A percentile compares a stretch with the other conserved stretches of the same genome.
Evolutionary conservation across 768 basidiomycete species (phyloP).

Genomic region (Tylopilus rubrobrunneus): DNA sequence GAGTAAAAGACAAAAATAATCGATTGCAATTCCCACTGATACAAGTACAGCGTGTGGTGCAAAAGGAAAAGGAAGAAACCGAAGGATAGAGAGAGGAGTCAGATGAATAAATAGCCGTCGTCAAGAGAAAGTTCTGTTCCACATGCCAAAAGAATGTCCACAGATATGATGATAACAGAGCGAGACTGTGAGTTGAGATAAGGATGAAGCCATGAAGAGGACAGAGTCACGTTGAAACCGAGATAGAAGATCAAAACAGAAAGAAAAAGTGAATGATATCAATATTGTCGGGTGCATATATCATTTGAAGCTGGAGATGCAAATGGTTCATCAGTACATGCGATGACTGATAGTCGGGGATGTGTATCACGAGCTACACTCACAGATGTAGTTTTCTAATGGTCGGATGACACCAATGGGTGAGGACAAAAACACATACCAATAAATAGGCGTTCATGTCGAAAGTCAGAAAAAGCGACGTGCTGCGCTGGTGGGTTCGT

Average conservation of each 20-base stretch:
- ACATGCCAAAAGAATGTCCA: neutral
- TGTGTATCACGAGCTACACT: conserved; percentile 12
- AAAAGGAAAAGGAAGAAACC: neutral
- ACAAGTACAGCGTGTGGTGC: neutral
- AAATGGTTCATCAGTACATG: conserved; percentile 12
- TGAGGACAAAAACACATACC: neutral
- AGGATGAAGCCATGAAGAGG: neutral
- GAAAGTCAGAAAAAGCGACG: conserved; percentile 15
- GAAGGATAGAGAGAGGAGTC: neutral
- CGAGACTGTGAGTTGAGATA: neutral
- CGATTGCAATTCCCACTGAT: neutral
- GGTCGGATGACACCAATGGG: neutral
- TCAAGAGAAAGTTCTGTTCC: neutral
- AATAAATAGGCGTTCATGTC: neutral
- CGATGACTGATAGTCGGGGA: neutral
- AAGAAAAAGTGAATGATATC: neutral
- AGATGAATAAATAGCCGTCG: neutral
- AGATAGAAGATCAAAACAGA: too few relatives aligned
- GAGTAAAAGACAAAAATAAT: neutral
- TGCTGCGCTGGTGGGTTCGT: conserved; percentile 11
- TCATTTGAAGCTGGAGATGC: conserved; percentile 12
- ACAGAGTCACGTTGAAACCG: too few relatives aligned
- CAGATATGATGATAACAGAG: too few relatives aligned
- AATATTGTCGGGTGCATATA: neutral
- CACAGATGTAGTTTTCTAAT: conserved; percentile 8